Conservation (phyloP, 129 eudicot species). For the Saposhnikovia divaricata region DNA sequence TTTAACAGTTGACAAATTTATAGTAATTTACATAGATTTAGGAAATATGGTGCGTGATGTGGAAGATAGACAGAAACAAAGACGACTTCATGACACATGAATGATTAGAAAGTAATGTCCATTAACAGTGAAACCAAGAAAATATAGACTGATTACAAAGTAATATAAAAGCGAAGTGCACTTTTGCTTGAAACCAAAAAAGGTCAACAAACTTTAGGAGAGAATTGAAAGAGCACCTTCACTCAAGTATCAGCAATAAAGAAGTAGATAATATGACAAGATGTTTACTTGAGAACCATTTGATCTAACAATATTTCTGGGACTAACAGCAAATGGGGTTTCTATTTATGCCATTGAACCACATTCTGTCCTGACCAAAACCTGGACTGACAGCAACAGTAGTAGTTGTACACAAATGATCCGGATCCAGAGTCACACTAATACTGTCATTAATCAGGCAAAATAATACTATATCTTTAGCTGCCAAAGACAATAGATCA, state of each 20-base stretch:
- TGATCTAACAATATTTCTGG: too few relatives aligned
- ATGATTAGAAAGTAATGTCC: too few relatives aligned
- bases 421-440: conserved; percentile 93
- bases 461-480: too few relatives aligned
- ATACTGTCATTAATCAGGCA: conserved; percentile 91
- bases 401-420: conserved; percentile 90
- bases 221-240: neutral
- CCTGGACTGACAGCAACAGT: conserved; percentile 84
- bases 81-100: too few relatives aligned
- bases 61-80: too few relatives aligned
- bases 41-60: too few relatives aligned
- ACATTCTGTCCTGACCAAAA: conserved; percentile 81
- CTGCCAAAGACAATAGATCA: too few relatives aligned
- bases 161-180: neutral
- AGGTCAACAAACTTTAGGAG: neutral
- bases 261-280: neutral
- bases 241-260: neutral
- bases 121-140: too few relatives aligned
- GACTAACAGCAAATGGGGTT: too few relatives aligned
- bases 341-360: conserved; percentile 95
- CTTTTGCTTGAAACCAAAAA: neutral
- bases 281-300: too few relatives aligned
- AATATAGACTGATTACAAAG: neutral
- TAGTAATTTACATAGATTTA: too few relatives aligned
- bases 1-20: too few relatives aligned